These are phyloP conservation scores for Metschnikowia noctiluminum DNA, from an alignment of 805 yeast species.

Conservation along the genomic window DNA sequence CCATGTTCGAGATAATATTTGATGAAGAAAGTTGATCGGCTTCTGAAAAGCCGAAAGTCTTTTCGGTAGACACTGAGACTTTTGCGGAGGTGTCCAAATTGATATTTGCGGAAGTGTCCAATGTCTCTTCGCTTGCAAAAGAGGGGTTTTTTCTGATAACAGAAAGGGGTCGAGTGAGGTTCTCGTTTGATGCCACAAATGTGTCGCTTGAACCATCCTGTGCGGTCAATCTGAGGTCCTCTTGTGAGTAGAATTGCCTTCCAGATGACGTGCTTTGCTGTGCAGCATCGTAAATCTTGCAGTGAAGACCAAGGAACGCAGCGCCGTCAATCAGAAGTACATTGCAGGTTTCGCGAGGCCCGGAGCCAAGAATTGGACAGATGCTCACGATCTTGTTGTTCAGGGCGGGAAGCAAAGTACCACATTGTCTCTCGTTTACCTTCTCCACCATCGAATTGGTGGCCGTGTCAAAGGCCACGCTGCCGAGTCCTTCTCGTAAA, in stretches of 20 bases:
- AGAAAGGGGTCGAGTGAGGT: slow-evolving; percentile 6
- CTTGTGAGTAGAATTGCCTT: slow-evolving; percentile 25
- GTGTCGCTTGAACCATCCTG: slow-evolving; percentile 11
- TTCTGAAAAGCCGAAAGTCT: too few species aligned
- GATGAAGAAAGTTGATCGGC: too few species aligned
- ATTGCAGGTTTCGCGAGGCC: slow-evolving; percentile 26
- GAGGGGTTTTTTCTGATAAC: neutral
- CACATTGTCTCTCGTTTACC: slow-evolving; percentile 50
- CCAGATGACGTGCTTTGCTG: slow-evolving; percentile 11
- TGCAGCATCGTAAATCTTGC: slow-evolving; percentile 33
- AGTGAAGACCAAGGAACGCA: slow-evolving; percentile 57
- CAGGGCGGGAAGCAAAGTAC: slow-evolving; percentile 60
- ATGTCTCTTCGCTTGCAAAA: slow-evolving; percentile 1
- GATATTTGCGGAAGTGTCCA: neutral
- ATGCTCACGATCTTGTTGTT: slow-evolving; percentile 47
- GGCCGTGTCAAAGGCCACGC: slow-evolving; percentile 35
- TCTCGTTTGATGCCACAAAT: slow-evolving; percentile 11
- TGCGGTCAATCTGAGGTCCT: slow-evolving; percentile 17
- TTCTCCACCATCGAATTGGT: slow-evolving; percentile 30
- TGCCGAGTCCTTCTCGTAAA: slow-evolving; percentile 44
- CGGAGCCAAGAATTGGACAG: slow-evolving; percentile 28
- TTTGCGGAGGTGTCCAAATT: neutral
- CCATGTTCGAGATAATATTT: too few species aligned
- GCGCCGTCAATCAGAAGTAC: slow-evolving; percentile 53
- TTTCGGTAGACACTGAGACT: neutral